These are phyloP conservation scores for Rhexocercosporidium sp. DNA, from an alignment of 2,329 filamentous ascomycete species.

Conservation along the genomic window DNA sequence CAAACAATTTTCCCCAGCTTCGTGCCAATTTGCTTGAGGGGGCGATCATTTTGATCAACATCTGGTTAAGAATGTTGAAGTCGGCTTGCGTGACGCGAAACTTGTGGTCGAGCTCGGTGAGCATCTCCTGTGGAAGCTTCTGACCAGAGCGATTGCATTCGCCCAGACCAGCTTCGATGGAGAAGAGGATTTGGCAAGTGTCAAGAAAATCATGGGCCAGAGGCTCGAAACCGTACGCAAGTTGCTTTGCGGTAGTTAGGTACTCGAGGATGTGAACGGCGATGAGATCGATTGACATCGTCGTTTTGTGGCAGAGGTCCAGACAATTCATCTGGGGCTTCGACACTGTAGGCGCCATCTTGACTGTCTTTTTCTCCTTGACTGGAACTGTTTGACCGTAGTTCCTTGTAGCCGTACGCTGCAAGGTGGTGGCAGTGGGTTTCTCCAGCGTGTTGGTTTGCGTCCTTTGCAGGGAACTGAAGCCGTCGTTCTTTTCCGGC, in stretches of 20 bases:
- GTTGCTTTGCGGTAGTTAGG: constrained; percentile 59
- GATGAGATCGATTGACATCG: constrained; percentile 65
- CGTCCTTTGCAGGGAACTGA: not conserved
- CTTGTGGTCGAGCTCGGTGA: constrained; percentile 67
- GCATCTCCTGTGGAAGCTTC: constrained; percentile 63
- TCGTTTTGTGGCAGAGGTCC: constrained; percentile 62
- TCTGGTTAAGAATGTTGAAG: constrained; percentile 66
- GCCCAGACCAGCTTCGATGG: constrained; percentile 69
- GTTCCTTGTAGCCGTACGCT: constrained; percentile 10
- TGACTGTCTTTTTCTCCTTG: constrained; percentile 15
- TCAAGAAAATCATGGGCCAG: constrained; percentile 72
- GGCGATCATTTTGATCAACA: constrained; percentile 60
- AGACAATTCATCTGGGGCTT: constrained; percentile 40
- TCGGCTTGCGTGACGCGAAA: constrained; percentile 65
- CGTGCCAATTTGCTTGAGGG: constrained; percentile 45
- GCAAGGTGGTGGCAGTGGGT: constrained; percentile 10
- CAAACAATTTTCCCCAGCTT: constrained; percentile 67
- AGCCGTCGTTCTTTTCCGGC: constrained; percentile 5
- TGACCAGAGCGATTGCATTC: constrained; percentile 57
- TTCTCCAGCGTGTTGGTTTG: constrained; percentile 10
- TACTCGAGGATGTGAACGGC: constrained; percentile 70
- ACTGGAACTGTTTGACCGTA: constrained; percentile 1
- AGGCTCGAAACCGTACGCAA: constrained; percentile 59
- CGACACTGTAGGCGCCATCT: constrained; percentile 23
- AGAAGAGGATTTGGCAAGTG: constrained; percentile 68